Evolutionary conservation across 2,329 filamentous ascomycete species (phyloP).

Genomic region (Xylariomycetidae sp.): DNA sequence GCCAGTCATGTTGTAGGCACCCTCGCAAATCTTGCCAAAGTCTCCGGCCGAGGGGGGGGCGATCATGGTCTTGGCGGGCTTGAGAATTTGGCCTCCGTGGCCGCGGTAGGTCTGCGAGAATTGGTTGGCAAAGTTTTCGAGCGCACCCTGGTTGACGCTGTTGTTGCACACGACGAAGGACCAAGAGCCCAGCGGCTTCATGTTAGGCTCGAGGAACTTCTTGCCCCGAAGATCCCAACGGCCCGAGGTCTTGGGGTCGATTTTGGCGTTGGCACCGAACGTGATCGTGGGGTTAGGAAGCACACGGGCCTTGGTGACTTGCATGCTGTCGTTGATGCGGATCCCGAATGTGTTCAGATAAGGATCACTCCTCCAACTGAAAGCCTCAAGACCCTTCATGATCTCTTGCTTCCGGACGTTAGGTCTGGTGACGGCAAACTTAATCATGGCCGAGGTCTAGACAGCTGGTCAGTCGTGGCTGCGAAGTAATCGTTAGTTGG

Average conservation of each 20-base stretch:
- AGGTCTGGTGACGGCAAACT: constrained; percentile 79
- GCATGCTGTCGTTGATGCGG: constrained; percentile 57
- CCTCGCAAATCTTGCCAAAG: constrained; percentile 45
- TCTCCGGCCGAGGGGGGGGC: constrained; percentile 34
- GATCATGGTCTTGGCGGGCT: constrained; percentile 29
- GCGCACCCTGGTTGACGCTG: constrained; percentile 47
- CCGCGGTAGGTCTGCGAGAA: constrained; percentile 41
- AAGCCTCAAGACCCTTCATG: constrained; percentile 56
- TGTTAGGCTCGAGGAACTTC: constrained; percentile 65
- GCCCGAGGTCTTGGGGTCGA: constrained; percentile 60
- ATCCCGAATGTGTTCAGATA: constrained; percentile 71
- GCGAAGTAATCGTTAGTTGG: not conserved
- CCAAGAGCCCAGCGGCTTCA: constrained; percentile 62
- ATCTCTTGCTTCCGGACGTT: constrained; percentile 62
- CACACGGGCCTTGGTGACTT: constrained; percentile 63
- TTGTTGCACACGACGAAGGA: constrained; percentile 62
- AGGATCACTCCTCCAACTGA: constrained; percentile 63
- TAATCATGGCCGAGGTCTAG: constrained; percentile 84
- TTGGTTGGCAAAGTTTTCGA: constrained; percentile 46
- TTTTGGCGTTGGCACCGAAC: constrained; percentile 49
- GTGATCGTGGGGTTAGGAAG: constrained; percentile 65
- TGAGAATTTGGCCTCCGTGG: constrained; percentile 42
- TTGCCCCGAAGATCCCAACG: constrained; percentile 85
- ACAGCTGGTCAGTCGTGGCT: constrained; percentile 12
- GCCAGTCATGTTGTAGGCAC: constrained; percentile 50